Evolutionary conservation across 1,284 basidiomycete species (phyloP).

Genomic region (Fomitopsis palustris): DNA sequence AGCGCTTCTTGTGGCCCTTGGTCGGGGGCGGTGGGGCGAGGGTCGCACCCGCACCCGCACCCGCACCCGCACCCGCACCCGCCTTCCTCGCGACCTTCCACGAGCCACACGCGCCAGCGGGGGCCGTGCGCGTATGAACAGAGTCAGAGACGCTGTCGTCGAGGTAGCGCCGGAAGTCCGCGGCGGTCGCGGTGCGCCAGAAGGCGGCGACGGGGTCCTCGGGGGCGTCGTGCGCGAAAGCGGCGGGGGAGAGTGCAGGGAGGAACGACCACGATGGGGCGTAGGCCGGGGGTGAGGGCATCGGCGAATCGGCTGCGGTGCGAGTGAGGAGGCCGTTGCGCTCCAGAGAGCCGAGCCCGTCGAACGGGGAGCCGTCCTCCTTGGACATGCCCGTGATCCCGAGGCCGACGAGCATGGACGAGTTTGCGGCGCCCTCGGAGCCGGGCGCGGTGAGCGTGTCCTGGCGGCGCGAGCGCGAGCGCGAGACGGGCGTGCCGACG

Average conservation of each 20-base stretch:
- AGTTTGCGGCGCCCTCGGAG: background rate
- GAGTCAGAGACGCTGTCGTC: background rate
- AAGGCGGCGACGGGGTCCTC: background rate
- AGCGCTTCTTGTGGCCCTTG: background rate
- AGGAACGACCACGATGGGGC: background rate
- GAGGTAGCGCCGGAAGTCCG: constrained; percentile 4
- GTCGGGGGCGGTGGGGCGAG: background rate
- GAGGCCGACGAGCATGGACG: constrained; percentile 17
- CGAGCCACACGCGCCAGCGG: background rate
- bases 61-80: too few relatives aligned
- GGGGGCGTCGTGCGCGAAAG: background rate
- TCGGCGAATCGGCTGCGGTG: background rate
- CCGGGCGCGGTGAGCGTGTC: background rate
- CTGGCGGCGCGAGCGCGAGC: background rate
- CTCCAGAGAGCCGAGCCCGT: constrained; percentile 21
- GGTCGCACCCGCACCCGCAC: too few relatives aligned
- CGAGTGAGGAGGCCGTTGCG: background rate
- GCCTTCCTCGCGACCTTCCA: background rate
- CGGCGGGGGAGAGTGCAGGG: background rate
- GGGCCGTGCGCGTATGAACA: background rate
- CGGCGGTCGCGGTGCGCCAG: constrained; percentile 3
- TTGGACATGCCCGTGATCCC: constrained; percentile 20
- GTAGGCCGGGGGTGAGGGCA: background rate
- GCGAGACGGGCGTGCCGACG: constrained; percentile 1
- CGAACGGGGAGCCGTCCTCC: constrained; percentile 20